phyloP scores from a whole-genome alignment of 1,139 yeast species.

The Diutina ranongensis region DNA sequence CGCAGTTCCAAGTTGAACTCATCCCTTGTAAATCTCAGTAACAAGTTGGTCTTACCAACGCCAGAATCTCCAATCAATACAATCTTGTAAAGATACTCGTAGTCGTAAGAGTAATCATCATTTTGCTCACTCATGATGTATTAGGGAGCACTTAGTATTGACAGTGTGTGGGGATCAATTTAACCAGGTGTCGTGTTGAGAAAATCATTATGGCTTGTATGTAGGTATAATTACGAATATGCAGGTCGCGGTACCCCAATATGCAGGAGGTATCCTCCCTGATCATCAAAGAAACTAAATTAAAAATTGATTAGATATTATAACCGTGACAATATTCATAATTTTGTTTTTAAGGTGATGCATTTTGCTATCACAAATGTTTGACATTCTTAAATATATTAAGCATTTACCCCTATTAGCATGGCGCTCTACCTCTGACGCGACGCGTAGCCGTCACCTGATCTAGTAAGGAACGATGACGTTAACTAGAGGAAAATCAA shows the following conservation, averaged over 20 bases:
- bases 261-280: too few species aligned
- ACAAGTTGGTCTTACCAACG: slow-evolving; percentile 90
- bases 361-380: too few species aligned
- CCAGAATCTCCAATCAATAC: slow-evolving; percentile 97
- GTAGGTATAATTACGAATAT: background rate
- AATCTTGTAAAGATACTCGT: slow-evolving; percentile 85
- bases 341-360: too few species aligned
- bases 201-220: background rate
- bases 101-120: slow-evolving; percentile 82
- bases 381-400: too few species aligned
- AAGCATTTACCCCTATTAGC: background rate
- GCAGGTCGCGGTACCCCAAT: too few species aligned
- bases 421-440: background rate
- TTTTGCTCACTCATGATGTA: slow-evolving; percentile 30
- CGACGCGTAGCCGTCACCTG: background rate
- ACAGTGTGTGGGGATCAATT: background rate
- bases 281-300: too few species aligned
- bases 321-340: too few species aligned
- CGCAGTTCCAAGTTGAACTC: slow-evolving; percentile 92
- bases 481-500: background rate
- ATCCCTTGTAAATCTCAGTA: slow-evolving; percentile 88
- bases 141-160: background rate
- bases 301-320: too few species aligned
- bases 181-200: background rate
- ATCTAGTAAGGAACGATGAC: background rate